Percentiles rank a stretch among this genome's conserved stretches.
phyloP scores from a whole-genome alignment of 176 grass and related monocot genomes.

The maize (Zea mays) region DNA sequence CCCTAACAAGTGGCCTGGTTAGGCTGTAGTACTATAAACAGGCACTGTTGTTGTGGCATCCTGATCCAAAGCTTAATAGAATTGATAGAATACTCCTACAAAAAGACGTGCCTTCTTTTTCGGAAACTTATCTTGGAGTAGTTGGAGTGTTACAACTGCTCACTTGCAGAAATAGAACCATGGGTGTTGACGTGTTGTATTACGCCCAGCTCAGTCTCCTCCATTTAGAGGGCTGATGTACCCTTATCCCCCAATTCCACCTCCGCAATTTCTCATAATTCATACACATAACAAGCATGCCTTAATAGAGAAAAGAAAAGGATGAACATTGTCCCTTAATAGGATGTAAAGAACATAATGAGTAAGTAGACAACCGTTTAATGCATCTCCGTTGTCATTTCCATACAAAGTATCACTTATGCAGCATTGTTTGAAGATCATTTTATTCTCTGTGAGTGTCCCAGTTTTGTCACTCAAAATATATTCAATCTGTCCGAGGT shows the following conservation, averaged over 20 bases:
- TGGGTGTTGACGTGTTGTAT: background rate
- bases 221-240: background rate
- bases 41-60: background rate
- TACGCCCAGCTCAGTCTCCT: background rate
- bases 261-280: background rate
- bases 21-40: background rate
- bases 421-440: constrained; percentile 91
- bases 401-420: constrained; percentile 79
- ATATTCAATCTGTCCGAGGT: constrained; percentile 95
- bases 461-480: constrained; percentile 99
- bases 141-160: background rate
- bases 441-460: constrained; percentile 87
- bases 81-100: no score
- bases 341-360: constrained; percentile 18
- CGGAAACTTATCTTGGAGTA: no score
- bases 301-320: background rate
- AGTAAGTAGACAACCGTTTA: constrained; percentile 67
- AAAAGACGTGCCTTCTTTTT: no score
- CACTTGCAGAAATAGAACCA: background rate
- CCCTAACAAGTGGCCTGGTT: background rate
- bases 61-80: no score
- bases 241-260: background rate
- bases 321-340: background rate
- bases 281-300: background rate
- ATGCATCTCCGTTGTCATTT: constrained; percentile 78